Evolutionary conservation across 2,329 filamentous ascomycete genomes (phyloP).

Genomic region (Hypocrella siamensis): DNA sequence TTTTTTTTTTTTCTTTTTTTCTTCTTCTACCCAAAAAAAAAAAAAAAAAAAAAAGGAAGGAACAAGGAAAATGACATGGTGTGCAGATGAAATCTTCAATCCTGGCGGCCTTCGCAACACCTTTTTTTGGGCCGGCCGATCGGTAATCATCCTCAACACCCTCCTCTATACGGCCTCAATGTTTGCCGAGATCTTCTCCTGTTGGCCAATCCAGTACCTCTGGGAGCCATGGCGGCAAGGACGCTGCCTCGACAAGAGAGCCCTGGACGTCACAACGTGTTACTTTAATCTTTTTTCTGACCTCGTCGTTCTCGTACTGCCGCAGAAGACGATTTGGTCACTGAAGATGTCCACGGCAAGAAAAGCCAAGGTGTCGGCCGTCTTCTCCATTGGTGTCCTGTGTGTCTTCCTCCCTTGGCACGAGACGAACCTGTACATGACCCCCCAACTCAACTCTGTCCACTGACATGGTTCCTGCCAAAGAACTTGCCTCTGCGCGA

Average conservation of each 20-base stretch:
- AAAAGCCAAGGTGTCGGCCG: conserved; percentile 1
- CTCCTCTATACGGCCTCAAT: background rate
- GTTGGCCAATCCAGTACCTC: background rate
- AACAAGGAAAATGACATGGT: background rate
- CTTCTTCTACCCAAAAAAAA: background rate
- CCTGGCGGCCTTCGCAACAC: background rate
- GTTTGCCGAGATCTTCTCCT: conserved; percentile 1
- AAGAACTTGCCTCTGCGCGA: background rate
- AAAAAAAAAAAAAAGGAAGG: background rate
- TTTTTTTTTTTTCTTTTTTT: no score
- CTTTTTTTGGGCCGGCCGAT: conserved; percentile 2
- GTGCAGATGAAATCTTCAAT: conserved; percentile 1
- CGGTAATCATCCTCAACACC: background rate
- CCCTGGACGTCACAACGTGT: background rate
- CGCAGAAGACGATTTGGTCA: conserved; percentile 3
- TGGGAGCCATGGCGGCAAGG: conserved; percentile 1
- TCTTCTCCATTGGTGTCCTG: conserved; percentile 3
- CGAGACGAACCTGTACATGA: no score
- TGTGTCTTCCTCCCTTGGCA: background rate
- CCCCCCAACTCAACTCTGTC: no score
- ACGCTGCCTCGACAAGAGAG: background rate
- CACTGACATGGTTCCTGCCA: background rate
- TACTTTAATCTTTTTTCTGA: conserved; percentile 2
- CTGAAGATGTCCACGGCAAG: background rate
- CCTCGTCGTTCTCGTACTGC: conserved; percentile 2